Conservation (phyloP, 306 rosid genomes). For the Medicago lupulina region DNA sequence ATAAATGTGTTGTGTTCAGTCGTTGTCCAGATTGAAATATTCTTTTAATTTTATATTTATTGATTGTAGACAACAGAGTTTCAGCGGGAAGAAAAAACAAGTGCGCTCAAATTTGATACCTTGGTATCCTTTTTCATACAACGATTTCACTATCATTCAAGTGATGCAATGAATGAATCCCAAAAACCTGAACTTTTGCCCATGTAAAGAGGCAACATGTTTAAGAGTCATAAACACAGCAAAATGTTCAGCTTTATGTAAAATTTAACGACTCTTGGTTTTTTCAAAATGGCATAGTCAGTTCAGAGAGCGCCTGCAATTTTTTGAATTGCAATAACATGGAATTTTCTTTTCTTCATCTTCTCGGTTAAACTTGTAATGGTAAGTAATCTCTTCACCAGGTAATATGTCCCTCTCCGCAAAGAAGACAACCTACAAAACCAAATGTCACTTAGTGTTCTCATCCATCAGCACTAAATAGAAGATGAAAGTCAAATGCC, state of each 20-base stretch:
- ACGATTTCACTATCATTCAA: conserved; percentile 34
- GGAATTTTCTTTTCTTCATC: conserved; percentile 84
- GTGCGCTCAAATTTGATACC: not conserved
- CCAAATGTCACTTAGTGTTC: conserved; percentile 17
- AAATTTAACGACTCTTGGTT: no score
- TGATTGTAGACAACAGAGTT: not conserved
- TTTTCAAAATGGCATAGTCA: conserved; percentile 31
- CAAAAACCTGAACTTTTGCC: conserved; percentile 39
- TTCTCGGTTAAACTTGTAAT: conserved; percentile 74
- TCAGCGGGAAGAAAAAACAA: no score
- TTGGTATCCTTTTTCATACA: not conserved
- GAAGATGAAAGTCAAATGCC: not conserved
- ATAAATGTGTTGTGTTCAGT: conserved; percentile 29
- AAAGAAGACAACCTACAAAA: conserved; percentile 70
- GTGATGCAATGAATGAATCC: conserved; percentile 48
- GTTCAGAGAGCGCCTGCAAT: conserved; percentile 75
- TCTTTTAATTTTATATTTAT: not conserved
- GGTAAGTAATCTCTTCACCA: conserved; percentile 80
- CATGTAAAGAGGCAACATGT: not conserved
- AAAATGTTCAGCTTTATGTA: not conserved
- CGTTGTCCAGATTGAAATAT: not conserved
- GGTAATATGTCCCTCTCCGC: conserved; percentile 74
- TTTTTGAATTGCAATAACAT: conserved; percentile 68
- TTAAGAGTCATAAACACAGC: not conserved
- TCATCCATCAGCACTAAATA: not conserved